Conservation (phyloP, 306 rosid species). For the Crataegus laevigata region DNA sequence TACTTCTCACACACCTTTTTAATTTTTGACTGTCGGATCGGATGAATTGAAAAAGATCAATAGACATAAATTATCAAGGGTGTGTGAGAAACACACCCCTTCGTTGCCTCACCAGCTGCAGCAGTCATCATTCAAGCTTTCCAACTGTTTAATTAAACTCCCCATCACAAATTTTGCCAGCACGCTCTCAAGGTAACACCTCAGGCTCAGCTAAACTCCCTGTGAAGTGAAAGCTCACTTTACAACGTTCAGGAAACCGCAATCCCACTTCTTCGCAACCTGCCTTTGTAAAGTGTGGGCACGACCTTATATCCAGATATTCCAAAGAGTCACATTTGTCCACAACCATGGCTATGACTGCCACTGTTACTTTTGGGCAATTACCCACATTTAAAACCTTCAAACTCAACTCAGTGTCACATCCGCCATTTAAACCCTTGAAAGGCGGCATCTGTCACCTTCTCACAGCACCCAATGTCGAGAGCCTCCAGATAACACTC, state of each 20-base stretch:
- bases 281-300: conserved; percentile 71
- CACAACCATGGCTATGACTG: conserved; percentile 55
- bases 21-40: rapidly evolving
- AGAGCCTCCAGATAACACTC: conserved; percentile 73
- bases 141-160: not conserved
- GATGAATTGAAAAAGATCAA: too few relatives aligned
- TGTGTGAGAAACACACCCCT: too few relatives aligned
- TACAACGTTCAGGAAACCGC: conserved; percentile 59
- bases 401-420: conserved; percentile 37
- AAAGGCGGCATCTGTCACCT: conserved; percentile 84
- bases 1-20: too few relatives aligned
- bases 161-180: not conserved
- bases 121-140: not conserved
- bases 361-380: conserved; percentile 77
- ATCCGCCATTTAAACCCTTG: conserved; percentile 42
- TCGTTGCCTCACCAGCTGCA: too few relatives aligned
- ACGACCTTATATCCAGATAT: conserved; percentile 83
- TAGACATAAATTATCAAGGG: too few relatives aligned
- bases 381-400: conserved; percentile 71
- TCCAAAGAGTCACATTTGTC: conserved; percentile 55
- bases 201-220: conserved; percentile 61
- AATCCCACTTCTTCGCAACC: conserved; percentile 70
- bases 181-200: conserved; percentile 29
- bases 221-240: conserved; percentile 47
- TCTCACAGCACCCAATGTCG: conserved; percentile 87